Conservation (phyloP, 2,329 filamentous ascomycete species). For the Sordariomycetes sp. region DNA sequence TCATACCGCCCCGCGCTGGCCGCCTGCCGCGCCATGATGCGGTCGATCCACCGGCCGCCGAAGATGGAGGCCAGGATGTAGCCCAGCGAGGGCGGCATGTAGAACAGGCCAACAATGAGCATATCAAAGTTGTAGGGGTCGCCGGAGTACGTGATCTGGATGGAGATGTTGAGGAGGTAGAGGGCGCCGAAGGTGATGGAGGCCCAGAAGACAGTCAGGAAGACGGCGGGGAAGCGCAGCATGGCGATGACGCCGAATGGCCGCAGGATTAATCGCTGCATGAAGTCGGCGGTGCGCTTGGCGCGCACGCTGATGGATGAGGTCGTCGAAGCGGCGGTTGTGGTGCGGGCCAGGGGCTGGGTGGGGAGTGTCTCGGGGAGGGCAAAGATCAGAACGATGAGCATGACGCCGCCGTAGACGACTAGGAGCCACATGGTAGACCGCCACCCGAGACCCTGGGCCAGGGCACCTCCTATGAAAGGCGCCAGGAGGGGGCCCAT, state of each 20-base stretch:
- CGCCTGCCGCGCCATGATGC: slow-evolving; percentile 70
- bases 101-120: slow-evolving; percentile 63
- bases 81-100: slow-evolving; percentile 65
- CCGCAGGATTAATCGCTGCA: slow-evolving; percentile 50
- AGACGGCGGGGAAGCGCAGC: slow-evolving; percentile 63
- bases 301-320: slow-evolving; percentile 3
- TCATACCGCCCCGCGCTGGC: slow-evolving; percentile 59
- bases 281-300: neutral
- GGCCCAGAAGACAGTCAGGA: slow-evolving; percentile 63
- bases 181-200: slow-evolving; percentile 65
- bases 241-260: slow-evolving; percentile 61
- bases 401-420: slow-evolving; percentile 53
- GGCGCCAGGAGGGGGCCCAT: slow-evolving; percentile 66
- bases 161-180: slow-evolving; percentile 67
- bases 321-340: slow-evolving; percentile 48
- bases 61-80: slow-evolving; percentile 60
- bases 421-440: slow-evolving; percentile 69
- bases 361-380: slow-evolving; percentile 53
- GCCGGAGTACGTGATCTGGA: slow-evolving; percentile 58
- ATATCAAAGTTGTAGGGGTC: slow-evolving; percentile 59
- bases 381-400: slow-evolving; percentile 45
- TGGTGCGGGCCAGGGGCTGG: slow-evolving; percentile 29
- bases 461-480: slow-evolving; percentile 65
- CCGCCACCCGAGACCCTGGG: slow-evolving; percentile 60
- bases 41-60: slow-evolving; percentile 69